These are phyloP conservation scores for Citrus medica DNA, from an alignment of 345 rosid species.

Conservation along the genomic window DNA sequence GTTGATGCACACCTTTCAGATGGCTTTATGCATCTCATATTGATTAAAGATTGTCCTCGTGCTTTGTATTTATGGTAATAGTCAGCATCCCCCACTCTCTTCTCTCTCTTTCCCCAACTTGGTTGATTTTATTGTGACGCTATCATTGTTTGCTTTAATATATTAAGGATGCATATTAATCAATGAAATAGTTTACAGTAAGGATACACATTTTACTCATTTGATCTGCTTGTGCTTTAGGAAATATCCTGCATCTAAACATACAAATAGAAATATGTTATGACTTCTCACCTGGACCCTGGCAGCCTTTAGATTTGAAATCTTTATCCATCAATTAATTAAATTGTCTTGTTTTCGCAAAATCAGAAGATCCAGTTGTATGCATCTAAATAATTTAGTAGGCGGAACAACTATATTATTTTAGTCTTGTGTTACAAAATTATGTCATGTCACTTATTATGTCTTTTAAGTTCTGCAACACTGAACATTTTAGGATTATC, in stretches of 20 bases:
- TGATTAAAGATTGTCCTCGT: constrained; percentile 81
- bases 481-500: not conserved
- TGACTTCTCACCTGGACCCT: not conserved
- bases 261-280: not conserved
- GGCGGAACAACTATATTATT: not conserved
- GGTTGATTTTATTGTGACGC: not conserved
- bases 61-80: constrained; percentile 78
- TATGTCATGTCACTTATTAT: not conserved
- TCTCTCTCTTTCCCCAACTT: not conserved
- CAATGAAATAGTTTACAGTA: not conserved
- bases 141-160: not conserved
- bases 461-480: not conserved
- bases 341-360: not conserved
- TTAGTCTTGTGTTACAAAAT: not conserved
- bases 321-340: not conserved
- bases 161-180: not conserved
- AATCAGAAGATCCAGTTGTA: not conserved
- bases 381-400: not conserved
- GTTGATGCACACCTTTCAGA: constrained; percentile 95
- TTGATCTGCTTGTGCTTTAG: not conserved
- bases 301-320: not conserved
- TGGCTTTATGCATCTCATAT: constrained; percentile 87
- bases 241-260: not conserved
- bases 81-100: constrained; percentile 2
- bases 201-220: not conserved